Base-by-base conservation (phyloP, 345 rosid species). In the Corchorus capsularis region DNA sequence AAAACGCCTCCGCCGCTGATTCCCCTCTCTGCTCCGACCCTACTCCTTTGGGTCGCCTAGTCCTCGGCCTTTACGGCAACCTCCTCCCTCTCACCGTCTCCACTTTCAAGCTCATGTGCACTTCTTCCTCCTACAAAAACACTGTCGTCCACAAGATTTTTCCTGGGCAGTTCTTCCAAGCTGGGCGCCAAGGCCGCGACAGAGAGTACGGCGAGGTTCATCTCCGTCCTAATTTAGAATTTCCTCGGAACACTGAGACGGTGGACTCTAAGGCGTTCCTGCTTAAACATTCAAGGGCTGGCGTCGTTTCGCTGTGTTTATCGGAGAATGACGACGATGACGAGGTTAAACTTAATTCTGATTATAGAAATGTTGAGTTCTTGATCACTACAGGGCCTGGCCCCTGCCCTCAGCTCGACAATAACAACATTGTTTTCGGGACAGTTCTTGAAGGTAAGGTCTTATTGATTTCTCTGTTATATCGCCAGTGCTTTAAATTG, bases 271-370 rank as follows among this genome's bases (percentile, higher is more conserved):
- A 81, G 73, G 87, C 98, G 6, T 94, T 92, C 72, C 50, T 74
- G 75, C 82, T 94, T 41, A 78, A 77, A 8, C 96, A 94, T 74
- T 80, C 92, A 1, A 82, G 87, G 72, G 79, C 88, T 3, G 98
- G 97, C 16, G 59, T 93, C n/a, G 85, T 92, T 43, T 94, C 98
- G 19, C 82, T 94, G 52, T 90, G 92, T 68, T 62, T 94, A 54
- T 91, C 95, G 2, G 97, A 93, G 85, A 94, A 94, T 73, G 97
- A 94, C 39, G 98, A 94, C 3, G 97, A 94, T 5, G 94, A 90
- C 3, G 87, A 90, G 0, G 80, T 88, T 35, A 87, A 86, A 88
- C 87, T 93, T 5, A 90, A 93, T 63, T 90, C 95, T 14, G 73
- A 89, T 52, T 90, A 91, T 69, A 87, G 98, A 59, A 93, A 93